phyloP scores from a whole-genome alignment of 2,329 filamentous ascomycete genomes.

The Aspergillus pseudoterreus region DNA sequence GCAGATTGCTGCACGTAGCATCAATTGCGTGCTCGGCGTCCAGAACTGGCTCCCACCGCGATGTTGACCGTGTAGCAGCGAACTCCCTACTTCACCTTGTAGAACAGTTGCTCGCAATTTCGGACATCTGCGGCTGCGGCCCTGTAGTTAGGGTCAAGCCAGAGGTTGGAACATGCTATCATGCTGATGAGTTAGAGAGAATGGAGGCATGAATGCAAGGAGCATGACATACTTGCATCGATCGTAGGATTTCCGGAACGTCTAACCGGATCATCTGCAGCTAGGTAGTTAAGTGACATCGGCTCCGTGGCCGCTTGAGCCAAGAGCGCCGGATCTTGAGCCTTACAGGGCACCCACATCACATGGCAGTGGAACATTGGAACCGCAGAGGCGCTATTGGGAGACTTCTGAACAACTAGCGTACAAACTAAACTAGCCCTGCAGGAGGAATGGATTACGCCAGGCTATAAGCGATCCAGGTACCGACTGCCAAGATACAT shows the following conservation, averaged over 20 bases:
- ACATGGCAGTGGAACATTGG: not conserved
- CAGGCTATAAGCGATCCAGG: not conserved
- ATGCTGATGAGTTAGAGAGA: not conserved
- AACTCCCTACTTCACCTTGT: conserved; percentile 11
- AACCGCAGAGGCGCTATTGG: not conserved
- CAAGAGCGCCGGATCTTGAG: not conserved
- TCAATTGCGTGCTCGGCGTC: conserved; percentile 12
- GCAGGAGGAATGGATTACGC: not conserved
- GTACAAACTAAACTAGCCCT: not conserved
- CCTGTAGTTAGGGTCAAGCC: conserved; percentile 10
- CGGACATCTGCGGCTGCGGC: conserved; percentile 6
- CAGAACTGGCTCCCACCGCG: conserved; percentile 10
- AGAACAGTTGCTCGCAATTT: conserved; percentile 13
- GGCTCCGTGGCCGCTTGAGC: not conserved
- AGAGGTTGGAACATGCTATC: conserved; percentile 9
- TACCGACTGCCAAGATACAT: not conserved
- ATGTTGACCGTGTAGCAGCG: conserved; percentile 10
- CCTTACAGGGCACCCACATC: not conserved
- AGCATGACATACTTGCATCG: conserved; percentile 3
- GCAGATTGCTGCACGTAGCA: conserved; percentile 7
- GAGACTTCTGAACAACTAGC: not conserved
- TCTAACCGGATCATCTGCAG: not conserved
- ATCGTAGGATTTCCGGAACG: conserved; percentile 1
- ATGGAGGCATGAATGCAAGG: not conserved
- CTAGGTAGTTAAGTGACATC: not conserved